Evolutionary conservation across 345 rosid genomes (phyloP), one percentile per base, ranked within the genome.

Genomic region (Cardamine occulta): DNA sequence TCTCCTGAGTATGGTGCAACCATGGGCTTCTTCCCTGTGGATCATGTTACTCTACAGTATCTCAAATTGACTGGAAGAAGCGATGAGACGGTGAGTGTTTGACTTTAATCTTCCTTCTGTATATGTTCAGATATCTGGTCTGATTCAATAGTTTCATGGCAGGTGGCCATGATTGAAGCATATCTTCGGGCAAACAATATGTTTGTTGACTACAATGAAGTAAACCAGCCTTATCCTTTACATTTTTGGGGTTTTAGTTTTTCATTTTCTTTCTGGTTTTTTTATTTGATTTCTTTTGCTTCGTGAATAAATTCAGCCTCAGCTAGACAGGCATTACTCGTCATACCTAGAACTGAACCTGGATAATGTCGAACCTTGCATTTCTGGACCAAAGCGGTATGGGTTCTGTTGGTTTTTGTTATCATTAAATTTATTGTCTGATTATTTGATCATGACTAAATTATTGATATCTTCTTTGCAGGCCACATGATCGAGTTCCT

Each of bases 1-100:
- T 90, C 99, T 69, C 99, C 99, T 1, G 99, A 95, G 84, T 95
- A 95, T 74, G 99, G 99, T 85, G 98, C 99, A 78, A 95, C 99
- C 81, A 95, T 95, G 99, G 99, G 99, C 23, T 95, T 95, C 82
- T 95, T 95, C 90, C 99, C 98, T 21, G 99, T 95, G 6, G 99
- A 95, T 84, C 96, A 88, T 83, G 98, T 91, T 76, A 89, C 99
- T 28, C 74, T 95, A 63, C 93, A 95, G 69, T 95, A 93, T 83
- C 94, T 95, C 51, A 93, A 87, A 80, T 82, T 95, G 87, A 95
- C 99, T 9, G 99, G 99, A 74, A 89, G 99, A 77, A 95, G 96
- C 71, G 98, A 95, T 61, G 98, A 95, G 72, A 91, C 96, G 21
- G 99, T 95, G 75, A 87, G 94, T 81, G 34, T 64, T 49, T 9